Conservation (phyloP, 352 stramenopile genomes). For the Pythium chondricola region DNA sequence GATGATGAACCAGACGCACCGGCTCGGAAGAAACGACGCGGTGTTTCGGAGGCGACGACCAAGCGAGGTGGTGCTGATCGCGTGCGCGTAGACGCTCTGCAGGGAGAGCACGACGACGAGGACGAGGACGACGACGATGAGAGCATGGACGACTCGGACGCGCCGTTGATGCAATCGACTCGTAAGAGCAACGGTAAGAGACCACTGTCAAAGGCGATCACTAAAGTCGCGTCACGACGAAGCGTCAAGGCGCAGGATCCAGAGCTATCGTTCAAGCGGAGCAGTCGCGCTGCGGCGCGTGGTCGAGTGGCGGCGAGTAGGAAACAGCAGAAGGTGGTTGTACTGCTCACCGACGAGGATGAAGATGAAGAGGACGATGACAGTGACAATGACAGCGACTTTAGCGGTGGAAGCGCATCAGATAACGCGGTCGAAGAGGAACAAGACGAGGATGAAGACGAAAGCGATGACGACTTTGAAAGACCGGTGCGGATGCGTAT, state of each 20-base stretch:
- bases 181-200: background rate
- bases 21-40: too few species aligned
- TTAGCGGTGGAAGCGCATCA: slow-evolving; percentile 25
- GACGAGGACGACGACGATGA: too few species aligned
- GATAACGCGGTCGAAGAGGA: slow-evolving; percentile 24
- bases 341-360: slow-evolving; percentile 3
- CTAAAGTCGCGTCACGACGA: slow-evolving; percentile 1
- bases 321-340: background rate
- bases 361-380: slow-evolving; percentile 12
- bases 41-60: too few species aligned
- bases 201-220: background rate
- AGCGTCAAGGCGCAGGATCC: slow-evolving; percentile 15
- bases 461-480: slow-evolving; percentile 31
- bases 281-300: slow-evolving; percentile 6
- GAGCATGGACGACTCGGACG: too few species aligned
- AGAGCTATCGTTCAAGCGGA: slow-evolving; percentile 10
- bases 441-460: slow-evolving; percentile 32
- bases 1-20: background rate
- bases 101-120: too few species aligned
- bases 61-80: too few species aligned
- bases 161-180: background rate
- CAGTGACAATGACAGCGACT: slow-evolving; percentile 22
- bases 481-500: slow-evolving; percentile 14
- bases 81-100: too few species aligned
- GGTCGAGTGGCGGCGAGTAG: background rate